A percentile compares a stretch with the other conserved stretches of the same genome.
Evolutionary conservation across 192 early-diverging fungal genomes (phyloP).

Genomic region (Podochytrium sp.): DNA sequence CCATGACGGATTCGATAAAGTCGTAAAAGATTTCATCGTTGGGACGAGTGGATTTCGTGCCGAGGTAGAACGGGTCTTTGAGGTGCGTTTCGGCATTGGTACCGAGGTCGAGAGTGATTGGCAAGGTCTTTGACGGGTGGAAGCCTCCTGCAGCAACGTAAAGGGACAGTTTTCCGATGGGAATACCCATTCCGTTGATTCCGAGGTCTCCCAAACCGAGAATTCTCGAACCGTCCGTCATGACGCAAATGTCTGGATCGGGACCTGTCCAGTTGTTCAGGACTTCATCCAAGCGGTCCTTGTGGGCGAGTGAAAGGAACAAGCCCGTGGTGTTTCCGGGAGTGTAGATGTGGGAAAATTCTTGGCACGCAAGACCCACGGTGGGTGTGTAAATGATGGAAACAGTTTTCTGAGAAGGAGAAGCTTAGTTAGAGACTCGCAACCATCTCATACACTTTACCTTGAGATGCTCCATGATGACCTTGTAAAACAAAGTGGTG

Average conservation of each 20-base stretch:
- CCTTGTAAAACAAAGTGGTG: constrained; percentile 79
- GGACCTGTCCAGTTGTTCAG: constrained; percentile 75
- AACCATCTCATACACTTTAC: not conserved
- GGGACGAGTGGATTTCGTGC: constrained; percentile 65
- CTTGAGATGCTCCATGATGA: constrained; percentile 68
- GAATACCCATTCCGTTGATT: constrained; percentile 94
- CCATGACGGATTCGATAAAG: constrained; percentile 78
- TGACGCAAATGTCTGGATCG: constrained; percentile 78
- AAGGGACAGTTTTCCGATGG: constrained; percentile 92
- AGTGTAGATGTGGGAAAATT: constrained; percentile 88
- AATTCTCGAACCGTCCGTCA: constrained; percentile 93
- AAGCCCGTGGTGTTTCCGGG: constrained; percentile 72
- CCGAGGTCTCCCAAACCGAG: constrained; percentile 94
- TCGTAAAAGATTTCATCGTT: constrained; percentile 74
- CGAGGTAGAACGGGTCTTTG: constrained; percentile 89
- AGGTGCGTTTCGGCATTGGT: constrained; percentile 83
- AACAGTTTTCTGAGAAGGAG: not conserved
- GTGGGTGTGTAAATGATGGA: constrained; percentile 47
- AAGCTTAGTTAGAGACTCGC: no score
- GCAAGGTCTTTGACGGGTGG: constrained; percentile 83
- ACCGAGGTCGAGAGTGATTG: constrained; percentile 91
- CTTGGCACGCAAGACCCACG: constrained; percentile 71
- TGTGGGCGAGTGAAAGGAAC: constrained; percentile 79
- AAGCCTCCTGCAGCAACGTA: constrained; percentile 75
- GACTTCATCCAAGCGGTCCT: constrained; percentile 74